Evolutionary conservation across 2,329 filamentous ascomycete genomes (phyloP).

Genomic region (Paracoccidioides brasiliensis): DNA sequence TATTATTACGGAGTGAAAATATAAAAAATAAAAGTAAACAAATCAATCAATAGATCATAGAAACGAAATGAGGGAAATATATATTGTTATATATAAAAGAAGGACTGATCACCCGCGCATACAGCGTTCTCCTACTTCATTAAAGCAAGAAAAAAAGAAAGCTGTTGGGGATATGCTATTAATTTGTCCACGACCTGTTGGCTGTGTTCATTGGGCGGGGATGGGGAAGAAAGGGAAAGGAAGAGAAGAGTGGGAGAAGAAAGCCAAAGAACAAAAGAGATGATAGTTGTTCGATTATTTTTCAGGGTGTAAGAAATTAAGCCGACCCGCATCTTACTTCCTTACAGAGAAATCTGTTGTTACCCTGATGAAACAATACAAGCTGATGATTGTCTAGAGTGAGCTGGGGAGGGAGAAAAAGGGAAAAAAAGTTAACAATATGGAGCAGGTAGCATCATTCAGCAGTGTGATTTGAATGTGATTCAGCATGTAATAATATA

Average conservation of each 20-base stretch:
- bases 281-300: not conserved
- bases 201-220: conserved; percentile 23
- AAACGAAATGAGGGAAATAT: conserved; percentile 6
- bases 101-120: conserved; percentile 13
- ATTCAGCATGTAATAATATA: not conserved
- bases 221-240: conserved; percentile 17
- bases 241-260: conserved; percentile 15
- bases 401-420: too few relatives aligned
- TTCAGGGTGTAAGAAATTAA: not conserved
- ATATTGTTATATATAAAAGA: conserved; percentile 10
- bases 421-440: too few relatives aligned
- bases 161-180: conserved; percentile 14
- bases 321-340: too few relatives aligned
- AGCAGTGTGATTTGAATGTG: too few relatives aligned
- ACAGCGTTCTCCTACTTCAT: not conserved
- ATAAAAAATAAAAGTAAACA: conserved; percentile 5
- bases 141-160: conserved; percentile 5
- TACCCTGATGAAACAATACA: too few relatives aligned
- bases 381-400: too few relatives aligned
- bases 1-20: too few relatives aligned
- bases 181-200: conserved; percentile 25
- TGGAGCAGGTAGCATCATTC: not conserved
- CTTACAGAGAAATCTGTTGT: too few relatives aligned
- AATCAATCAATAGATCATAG: conserved; percentile 9
- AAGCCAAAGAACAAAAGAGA: conserved; percentile 9